These are phyloP conservation scores for Moricandia moricandioides DNA, from an alignment of 345 rosid species.

Conservation along the genomic window DNA sequence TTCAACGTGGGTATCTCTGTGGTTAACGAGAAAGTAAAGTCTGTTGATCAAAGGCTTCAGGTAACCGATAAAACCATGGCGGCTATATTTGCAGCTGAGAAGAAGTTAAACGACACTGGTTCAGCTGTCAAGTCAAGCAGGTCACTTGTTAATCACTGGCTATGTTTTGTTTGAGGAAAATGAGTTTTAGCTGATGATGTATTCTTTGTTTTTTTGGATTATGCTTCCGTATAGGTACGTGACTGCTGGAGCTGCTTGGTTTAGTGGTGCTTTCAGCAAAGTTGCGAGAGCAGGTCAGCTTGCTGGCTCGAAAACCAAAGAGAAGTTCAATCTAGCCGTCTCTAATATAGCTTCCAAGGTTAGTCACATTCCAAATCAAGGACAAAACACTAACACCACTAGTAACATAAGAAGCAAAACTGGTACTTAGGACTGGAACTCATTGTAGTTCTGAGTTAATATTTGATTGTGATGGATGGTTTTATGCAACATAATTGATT, in stretches of 20 bases:
- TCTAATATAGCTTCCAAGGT: constrained; percentile 88
- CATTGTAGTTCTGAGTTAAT: constrained; percentile 1
- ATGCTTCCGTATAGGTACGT: neutral
- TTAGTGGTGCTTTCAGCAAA: constrained; percentile 83
- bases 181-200: neutral
- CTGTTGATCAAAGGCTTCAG: constrained; percentile 90
- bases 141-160: constrained; percentile 17
- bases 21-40: constrained; percentile 90
- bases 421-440: neutral
- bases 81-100: constrained; percentile 92
- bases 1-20: constrained; percentile 77
- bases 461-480: neutral
- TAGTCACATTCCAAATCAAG: constrained; percentile 8
- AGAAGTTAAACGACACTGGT: constrained; percentile 86
- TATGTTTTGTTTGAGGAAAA: neutral
- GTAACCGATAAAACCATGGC: constrained; percentile 98
- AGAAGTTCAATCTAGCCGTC: constrained; percentile 75
- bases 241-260: constrained; percentile 5
- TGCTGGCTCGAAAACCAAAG: constrained; percentile 83
- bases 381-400: neutral
- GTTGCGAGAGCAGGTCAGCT: constrained; percentile 90
- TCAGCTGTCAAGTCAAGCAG: constrained; percentile 98
- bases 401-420: neutral
- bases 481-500: neutral
- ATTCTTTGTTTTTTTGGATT: neutral